Evolutionary conservation across 805 yeast species (phyloP).

Genomic region (Kuraishia piskuri): DNA sequence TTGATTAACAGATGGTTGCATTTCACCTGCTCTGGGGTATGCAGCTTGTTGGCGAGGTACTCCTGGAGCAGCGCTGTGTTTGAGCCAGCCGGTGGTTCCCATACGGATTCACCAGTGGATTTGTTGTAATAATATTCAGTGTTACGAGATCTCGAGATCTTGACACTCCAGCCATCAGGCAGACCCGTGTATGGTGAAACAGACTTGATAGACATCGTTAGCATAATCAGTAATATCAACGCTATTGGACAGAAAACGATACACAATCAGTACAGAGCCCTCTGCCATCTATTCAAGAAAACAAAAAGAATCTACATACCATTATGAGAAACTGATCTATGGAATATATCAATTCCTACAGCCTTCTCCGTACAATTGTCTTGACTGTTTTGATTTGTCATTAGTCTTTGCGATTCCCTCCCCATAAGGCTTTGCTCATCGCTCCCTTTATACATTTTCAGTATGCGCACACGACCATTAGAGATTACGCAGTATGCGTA

Average conservation of each 20-base stretch:
- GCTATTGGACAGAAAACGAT: neutral
- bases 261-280: neutral
- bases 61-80: slow-evolving; percentile 48
- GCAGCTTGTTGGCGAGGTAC: slow-evolving; percentile 39
- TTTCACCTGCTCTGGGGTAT: slow-evolving; percentile 60
- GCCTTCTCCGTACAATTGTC: neutral
- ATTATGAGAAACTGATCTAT: neutral
- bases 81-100: slow-evolving; percentile 90
- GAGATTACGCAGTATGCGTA: too few relatives aligned
- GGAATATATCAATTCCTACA: too few relatives aligned
- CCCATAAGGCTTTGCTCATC: neutral
- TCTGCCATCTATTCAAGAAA: neutral
- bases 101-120: slow-evolving; percentile 61
- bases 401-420: neutral
- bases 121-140: slow-evolving; percentile 78
- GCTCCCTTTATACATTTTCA: neutral
- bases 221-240: neutral
- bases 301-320: neutral
- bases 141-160: slow-evolving; percentile 69
- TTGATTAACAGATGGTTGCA: slow-evolving; percentile 79
- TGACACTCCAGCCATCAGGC: slow-evolving; percentile 79
- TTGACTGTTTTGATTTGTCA: neutral
- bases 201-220: neutral
- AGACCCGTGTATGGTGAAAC: slow-evolving; percentile 49
- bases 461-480: neutral